These are phyloP conservation scores for Serendipita sp. DNA, from an alignment of 768 basidiomycete species.

Conservation along the genomic window DNA sequence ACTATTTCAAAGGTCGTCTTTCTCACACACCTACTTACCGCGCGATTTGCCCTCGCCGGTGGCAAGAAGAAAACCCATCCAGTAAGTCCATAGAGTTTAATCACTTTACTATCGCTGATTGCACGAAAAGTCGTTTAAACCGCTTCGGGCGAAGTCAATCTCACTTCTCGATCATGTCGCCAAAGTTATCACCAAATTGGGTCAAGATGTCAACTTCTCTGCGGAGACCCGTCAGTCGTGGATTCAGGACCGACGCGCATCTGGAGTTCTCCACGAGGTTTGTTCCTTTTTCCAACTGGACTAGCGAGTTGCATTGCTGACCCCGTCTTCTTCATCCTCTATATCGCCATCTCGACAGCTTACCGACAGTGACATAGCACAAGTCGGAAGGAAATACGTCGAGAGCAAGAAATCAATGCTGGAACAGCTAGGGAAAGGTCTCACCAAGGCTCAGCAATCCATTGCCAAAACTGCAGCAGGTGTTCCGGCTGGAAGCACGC, in stretches of 20 bases:
- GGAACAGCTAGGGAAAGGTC: background rate
- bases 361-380: background rate
- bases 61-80: conserved; percentile 3
- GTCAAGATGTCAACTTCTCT: background rate
- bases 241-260: background rate
- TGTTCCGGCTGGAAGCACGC: background rate
- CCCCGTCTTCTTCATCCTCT: background rate
- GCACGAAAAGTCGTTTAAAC: background rate
- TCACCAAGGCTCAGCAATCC: background rate
- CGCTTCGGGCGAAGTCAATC: background rate
- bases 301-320: background rate
- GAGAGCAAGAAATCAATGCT: background rate
- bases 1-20: background rate
- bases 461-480: background rate
- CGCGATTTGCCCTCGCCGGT: background rate
- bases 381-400: background rate
- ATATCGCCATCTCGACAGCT: background rate
- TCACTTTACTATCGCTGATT: background rate
- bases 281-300: background rate
- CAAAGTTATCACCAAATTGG: background rate
- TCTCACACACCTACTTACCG: background rate
- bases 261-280: background rate
- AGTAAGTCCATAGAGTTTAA: background rate
- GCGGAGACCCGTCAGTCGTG: background rate
- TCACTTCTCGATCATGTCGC: background rate